phyloP scores from a whole-genome alignment of 2,329 filamentous ascomycete genomes.

The Diaporthe ampelina region DNA sequence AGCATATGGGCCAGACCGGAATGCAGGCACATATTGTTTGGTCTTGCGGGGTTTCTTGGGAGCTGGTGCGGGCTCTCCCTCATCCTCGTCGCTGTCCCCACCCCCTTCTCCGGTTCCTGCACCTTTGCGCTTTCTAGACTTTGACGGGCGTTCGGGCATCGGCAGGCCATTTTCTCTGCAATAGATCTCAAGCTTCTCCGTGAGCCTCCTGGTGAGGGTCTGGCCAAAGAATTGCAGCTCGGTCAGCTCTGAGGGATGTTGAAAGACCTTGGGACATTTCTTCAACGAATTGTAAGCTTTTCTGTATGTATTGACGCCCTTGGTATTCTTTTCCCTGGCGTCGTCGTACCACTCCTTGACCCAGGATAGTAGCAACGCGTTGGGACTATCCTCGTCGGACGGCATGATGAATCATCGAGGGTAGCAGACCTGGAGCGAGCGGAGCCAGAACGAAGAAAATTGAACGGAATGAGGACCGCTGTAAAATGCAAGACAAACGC shows the following conservation, averaged over 20 bases:
- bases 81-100: conserved; percentile 52
- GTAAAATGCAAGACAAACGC: background rate
- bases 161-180: conserved; percentile 77
- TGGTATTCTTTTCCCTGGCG: conserved; percentile 77
- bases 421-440: background rate
- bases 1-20: conserved; percentile 82
- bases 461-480: background rate
- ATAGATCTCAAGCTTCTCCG: conserved; percentile 70
- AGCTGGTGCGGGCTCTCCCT: conserved; percentile 54
- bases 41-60: conserved; percentile 70
- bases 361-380: conserved; percentile 80
- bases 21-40: conserved; percentile 79
- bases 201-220: conserved; percentile 78
- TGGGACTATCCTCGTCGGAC: conserved; percentile 65
- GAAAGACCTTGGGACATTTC: conserved; percentile 77
- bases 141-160: conserved; percentile 71
- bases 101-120: conserved; percentile 48
- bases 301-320: conserved; percentile 79
- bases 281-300: conserved; percentile 84
- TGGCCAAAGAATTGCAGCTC: conserved; percentile 81
- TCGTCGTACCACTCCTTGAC: conserved; percentile 83
- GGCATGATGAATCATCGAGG: conserved; percentile 35
- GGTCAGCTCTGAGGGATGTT: conserved; percentile 80
- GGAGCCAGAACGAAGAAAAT: background rate
- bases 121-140: conserved; percentile 56